phyloP scores from a whole-genome alignment of 495 filamentous ascomycete species.

The Neurospora sp. region DNA sequence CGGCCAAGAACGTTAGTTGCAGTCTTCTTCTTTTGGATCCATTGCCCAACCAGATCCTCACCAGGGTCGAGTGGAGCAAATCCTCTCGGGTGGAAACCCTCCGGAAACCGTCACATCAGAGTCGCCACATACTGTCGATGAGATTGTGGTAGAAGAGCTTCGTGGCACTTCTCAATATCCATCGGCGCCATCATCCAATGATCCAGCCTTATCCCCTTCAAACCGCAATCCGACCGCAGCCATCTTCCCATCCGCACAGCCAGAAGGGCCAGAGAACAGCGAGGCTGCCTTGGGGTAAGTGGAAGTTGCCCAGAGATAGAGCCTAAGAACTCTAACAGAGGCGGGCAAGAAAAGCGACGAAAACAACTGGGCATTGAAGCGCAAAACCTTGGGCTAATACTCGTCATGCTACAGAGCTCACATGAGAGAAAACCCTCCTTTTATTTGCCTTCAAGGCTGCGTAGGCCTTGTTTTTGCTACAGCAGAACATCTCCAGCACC shows the following conservation, averaged over 20 bases:
- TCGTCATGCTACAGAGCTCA: not conserved
- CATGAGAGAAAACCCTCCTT: not conserved
- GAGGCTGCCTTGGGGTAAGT: not conserved
- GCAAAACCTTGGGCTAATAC: not conserved
- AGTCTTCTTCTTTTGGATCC: not conserved
- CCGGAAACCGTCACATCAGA: not conserved
- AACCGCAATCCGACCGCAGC: not conserved
- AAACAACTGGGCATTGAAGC: not conserved
- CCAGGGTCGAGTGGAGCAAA: not conserved
- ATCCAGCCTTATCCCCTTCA: not conserved
- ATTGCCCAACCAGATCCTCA: not conserved
- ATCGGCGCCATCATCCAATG: not conserved
- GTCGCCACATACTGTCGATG: not conserved
- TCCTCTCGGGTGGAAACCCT: not conserved
- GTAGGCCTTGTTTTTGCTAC: not conserved
- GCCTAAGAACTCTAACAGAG: not conserved
- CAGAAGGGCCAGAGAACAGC: not conserved
- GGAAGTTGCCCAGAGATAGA: not conserved
- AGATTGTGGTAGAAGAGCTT: not conserved
- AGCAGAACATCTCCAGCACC: not conserved
- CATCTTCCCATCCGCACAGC: not conserved
- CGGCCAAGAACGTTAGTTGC: not conserved
- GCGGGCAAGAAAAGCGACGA: not conserved
- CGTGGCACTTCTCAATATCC: not conserved
- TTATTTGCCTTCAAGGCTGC: not conserved